Evolutionary conservation across 108 stramenopile species (phyloP).

Genomic region (Schizochytrium sp.): DNA sequence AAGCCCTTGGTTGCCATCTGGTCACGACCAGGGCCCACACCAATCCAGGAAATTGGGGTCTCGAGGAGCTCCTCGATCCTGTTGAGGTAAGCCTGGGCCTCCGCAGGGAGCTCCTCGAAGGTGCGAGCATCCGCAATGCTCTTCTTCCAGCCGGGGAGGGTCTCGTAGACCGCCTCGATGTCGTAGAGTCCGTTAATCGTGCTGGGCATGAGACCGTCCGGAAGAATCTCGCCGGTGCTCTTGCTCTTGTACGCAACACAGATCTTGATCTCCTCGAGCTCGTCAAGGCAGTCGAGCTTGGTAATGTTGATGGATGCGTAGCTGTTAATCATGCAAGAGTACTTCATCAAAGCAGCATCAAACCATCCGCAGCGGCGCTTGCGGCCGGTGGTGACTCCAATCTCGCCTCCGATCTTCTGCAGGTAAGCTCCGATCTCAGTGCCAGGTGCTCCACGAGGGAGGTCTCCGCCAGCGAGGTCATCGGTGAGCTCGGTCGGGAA

Average conservation of each 20-base stretch:
- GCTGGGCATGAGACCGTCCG: constrained; percentile 87
- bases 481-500: constrained; percentile 94
- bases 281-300: constrained; percentile 97
- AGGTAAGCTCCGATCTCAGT: constrained; percentile 82
- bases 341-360: constrained; percentile 95
- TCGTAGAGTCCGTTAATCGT: constrained; percentile 82
- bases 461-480: constrained; percentile 71
- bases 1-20: constrained; percentile 67
- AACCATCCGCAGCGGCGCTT: constrained; percentile 96
- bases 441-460: constrained; percentile 69
- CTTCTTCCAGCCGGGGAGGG: constrained; percentile 93
- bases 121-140: constrained; percentile 85
- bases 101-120: constrained; percentile 93
- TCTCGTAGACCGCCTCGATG: constrained; percentile 94
- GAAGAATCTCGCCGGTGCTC: constrained; percentile 80
- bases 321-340: constrained; percentile 92
- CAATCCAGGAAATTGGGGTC: constrained; percentile 96
- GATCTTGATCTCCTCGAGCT: constrained; percentile 84
- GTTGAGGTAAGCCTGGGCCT: constrained; percentile 90
- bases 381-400: constrained; percentile 95
- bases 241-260: constrained; percentile 88
- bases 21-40: constrained; percentile 92
- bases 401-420: constrained; percentile 90
- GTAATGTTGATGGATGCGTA: constrained; percentile 96
- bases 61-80: constrained; percentile 92